Evolutionary conservation across 805 yeast genomes (phyloP).

Genomic region (Kockiozyma suomiensis): DNA sequence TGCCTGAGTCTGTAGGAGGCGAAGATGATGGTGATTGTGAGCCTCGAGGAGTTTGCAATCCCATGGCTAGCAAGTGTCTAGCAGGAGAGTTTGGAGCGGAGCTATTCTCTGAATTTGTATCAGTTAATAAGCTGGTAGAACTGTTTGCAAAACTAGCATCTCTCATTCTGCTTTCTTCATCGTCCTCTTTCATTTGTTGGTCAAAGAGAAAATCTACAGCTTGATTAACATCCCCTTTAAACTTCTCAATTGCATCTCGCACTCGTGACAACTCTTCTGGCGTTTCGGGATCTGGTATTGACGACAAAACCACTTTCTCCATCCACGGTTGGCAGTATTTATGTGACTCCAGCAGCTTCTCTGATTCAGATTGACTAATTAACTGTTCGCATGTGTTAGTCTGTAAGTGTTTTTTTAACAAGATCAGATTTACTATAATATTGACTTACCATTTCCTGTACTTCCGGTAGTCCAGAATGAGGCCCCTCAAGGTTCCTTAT

Average conservation of each 20-base stretch:
- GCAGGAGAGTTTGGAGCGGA: background rate
- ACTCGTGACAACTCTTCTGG: constrained; percentile 7
- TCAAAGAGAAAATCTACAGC: constrained; percentile 29
- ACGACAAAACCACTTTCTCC: constrained; percentile 26
- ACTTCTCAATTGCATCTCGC: constrained; percentile 27
- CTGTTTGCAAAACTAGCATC: background rate
- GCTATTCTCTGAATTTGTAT: background rate
- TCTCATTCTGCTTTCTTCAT: background rate
- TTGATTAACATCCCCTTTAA: constrained; percentile 28
- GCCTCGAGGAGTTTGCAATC: background rate
- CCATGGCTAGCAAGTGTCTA: background rate
- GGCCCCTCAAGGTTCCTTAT: constrained; percentile 47
- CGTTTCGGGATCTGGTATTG: constrained; percentile 21
- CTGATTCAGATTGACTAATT: constrained; percentile 14
- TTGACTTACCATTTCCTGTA: constrained; percentile 24
- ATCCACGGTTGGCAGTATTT: constrained; percentile 31
- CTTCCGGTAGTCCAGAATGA: constrained; percentile 41
- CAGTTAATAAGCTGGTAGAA: background rate
- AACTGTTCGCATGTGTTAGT: background rate
- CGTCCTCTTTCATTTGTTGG: constrained; percentile 9
- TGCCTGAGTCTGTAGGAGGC: constrained; percentile 3
- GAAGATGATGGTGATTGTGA: constrained; percentile 2
- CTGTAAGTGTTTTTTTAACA: background rate
- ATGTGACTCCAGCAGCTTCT: constrained; percentile 15
- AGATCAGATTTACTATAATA: background rate